Conservation (phyloP, 495 filamentous ascomycete genomes). For the Aspergillus biplanus region DNA sequence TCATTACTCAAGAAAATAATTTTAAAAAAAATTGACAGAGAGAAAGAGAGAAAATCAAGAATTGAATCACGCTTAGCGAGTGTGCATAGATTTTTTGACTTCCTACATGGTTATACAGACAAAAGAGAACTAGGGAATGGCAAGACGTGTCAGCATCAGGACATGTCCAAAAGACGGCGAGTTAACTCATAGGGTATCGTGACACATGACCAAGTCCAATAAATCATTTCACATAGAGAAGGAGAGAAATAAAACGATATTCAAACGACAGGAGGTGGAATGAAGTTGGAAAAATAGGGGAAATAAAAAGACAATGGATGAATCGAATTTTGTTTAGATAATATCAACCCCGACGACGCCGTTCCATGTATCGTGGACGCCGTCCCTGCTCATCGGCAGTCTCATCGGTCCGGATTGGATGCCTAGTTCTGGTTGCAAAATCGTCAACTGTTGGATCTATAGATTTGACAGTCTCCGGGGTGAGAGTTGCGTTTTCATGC, state of each 20-base stretch:
- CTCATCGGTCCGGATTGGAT: conserved; percentile 24
- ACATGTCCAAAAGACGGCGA: conserved; percentile 8
- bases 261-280: neutral
- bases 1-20: too few relatives aligned
- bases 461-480: neutral
- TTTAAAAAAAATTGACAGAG: too few relatives aligned
- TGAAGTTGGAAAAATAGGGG: neutral
- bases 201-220: conserved; percentile 12
- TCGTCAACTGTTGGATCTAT: conserved; percentile 19
- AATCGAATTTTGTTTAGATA: too few relatives aligned
- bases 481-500: conserved; percentile 9
- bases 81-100: too few relatives aligned
- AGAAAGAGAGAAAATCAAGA: too few relatives aligned
- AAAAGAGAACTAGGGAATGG: neutral
- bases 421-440: conserved; percentile 22
- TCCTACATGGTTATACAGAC: neutral
- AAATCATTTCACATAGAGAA: neutral
- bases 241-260: neutral
- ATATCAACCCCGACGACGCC: conserved; percentile 35
- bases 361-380: conserved; percentile 44
- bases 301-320: neutral
- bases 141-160: conserved; percentile 4
- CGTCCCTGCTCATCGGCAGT: conserved; percentile 27
- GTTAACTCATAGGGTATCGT: conserved; percentile 28
- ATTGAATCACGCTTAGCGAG: too few relatives aligned